These are phyloP conservation scores for Monilinia fructicola DNA, from an alignment of 2,329 filamentous ascomycete genomes.

Conservation along the genomic window DNA sequence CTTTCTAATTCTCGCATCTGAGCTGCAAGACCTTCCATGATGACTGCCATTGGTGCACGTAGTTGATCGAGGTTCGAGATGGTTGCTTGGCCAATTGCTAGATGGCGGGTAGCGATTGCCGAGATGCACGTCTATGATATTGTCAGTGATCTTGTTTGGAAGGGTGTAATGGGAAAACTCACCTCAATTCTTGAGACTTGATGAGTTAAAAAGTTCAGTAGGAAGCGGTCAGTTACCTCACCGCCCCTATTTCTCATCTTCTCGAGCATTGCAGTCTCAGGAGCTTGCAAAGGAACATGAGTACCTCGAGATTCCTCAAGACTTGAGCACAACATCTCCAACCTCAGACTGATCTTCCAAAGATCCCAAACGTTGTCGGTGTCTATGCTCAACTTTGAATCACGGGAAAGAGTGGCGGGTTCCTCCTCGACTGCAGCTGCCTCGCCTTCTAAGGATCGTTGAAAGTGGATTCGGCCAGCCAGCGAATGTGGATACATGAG, in stretches of 20 bases:
- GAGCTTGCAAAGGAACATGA: slow-evolving; percentile 65
- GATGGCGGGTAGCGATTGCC: slow-evolving; percentile 75
- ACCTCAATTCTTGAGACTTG: slow-evolving; percentile 96
- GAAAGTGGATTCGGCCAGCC: slow-evolving; percentile 73
- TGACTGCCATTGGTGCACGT: slow-evolving; percentile 72
- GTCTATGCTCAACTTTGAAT: slow-evolving; percentile 70
- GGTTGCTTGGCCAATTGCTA: slow-evolving; percentile 66
- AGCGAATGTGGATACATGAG: slow-evolving; percentile 91
- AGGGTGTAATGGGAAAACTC: slow-evolving; percentile 38
- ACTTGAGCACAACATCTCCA: slow-evolving; percentile 90
- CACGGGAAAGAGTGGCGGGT: slow-evolving; percentile 63
- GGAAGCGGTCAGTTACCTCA: slow-evolving; percentile 83
- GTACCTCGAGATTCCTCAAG: slow-evolving; percentile 65
- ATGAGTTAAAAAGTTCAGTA: slow-evolving; percentile 89
- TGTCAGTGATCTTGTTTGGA: slow-evolving; percentile 30
- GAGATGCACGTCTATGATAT: slow-evolving; percentile 71
- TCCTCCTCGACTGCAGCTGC: slow-evolving; percentile 46
- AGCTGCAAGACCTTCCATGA: slow-evolving; percentile 61
- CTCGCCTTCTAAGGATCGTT: slow-evolving; percentile 42
- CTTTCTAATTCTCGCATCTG: slow-evolving; percentile 64
- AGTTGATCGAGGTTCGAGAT: slow-evolving; percentile 68
- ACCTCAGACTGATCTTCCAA: slow-evolving; percentile 82
- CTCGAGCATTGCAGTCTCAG: slow-evolving; percentile 81
- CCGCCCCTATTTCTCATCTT: slow-evolving; percentile 69
- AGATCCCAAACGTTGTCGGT: slow-evolving; percentile 77